phyloP scores from a whole-genome alignment of 2,329 filamentous ascomycete genomes.

The Ceratocystis colombiana region DNA sequence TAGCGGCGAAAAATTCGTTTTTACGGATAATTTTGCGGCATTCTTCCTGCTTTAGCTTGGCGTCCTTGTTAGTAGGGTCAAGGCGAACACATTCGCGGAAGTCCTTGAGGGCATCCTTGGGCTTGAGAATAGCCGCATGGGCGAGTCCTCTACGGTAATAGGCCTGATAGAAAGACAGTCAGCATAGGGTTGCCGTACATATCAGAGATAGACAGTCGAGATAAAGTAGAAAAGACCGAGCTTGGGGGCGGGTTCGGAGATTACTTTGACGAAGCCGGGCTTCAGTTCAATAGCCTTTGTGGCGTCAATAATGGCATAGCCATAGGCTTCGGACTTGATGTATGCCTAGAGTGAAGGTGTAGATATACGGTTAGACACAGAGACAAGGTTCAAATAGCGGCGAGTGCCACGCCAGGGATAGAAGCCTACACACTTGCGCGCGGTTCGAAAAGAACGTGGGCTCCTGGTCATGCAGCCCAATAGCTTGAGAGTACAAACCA shows the following conservation, averaged over 20 bases:
- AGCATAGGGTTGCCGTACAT: neutral
- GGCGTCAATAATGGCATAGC: slow-evolving; percentile 83
- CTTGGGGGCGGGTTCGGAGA: slow-evolving; percentile 24
- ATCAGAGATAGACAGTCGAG: too few species aligned
- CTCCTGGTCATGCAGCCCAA: slow-evolving; percentile 70
- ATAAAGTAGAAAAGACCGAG: too few species aligned
- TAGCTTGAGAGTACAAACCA: slow-evolving; percentile 77
- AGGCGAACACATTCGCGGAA: slow-evolving; percentile 85
- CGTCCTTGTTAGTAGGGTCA: slow-evolving; percentile 80
- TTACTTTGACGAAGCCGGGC: slow-evolving; percentile 76
- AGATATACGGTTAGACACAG: slow-evolving; percentile 15
- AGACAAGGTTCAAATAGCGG: neutral
- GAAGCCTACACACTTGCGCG: slow-evolving; percentile 60
- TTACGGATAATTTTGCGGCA: slow-evolving; percentile 92
- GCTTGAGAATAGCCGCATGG: slow-evolving; percentile 79
- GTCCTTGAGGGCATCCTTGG: slow-evolving; percentile 79
- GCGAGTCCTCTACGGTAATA: slow-evolving; percentile 91
- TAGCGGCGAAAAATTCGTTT: slow-evolving; percentile 85
- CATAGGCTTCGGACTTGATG: slow-evolving; percentile 91
- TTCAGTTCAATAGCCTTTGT: slow-evolving; percentile 86
- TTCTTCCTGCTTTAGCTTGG: slow-evolving; percentile 79
- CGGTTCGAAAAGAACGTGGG: slow-evolving; percentile 90
- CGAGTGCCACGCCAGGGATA: neutral
- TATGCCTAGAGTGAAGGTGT: slow-evolving; percentile 52
- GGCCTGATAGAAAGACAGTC: slow-evolving; percentile 45